Evolutionary conservation across 768 basidiomycete species (phyloP).

Genomic region (Pleurotus giganteus): DNA sequence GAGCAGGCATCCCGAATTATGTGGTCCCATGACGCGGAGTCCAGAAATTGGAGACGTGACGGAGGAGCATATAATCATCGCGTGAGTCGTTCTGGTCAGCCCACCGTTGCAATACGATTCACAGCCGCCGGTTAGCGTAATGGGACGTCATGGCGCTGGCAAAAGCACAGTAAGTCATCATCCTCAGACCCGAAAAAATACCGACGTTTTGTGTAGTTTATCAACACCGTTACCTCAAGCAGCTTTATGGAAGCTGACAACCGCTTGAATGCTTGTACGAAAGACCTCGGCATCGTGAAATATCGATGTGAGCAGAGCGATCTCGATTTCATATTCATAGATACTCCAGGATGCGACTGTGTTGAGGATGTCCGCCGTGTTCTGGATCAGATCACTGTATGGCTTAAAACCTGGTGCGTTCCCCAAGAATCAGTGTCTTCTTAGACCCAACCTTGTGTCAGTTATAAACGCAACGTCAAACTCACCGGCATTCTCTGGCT

Average conservation of each 20-base stretch:
- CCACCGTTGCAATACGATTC: background rate
- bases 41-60: slow-evolving; percentile 13
- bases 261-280: background rate
- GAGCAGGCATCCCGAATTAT: background rate
- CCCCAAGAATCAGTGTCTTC: background rate
- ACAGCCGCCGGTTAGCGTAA: background rate
- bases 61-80: slow-evolving; percentile 11
- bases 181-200: background rate
- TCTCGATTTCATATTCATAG: slow-evolving; percentile 8
- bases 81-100: slow-evolving; percentile 1
- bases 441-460: background rate
- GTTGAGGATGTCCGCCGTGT: slow-evolving; percentile 3
- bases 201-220: background rate
- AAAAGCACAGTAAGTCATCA: slow-evolving; percentile 7
- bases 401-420: slow-evolving; percentile 2
- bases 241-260: background rate
- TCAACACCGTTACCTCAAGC: slow-evolving; percentile 4
- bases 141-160: slow-evolving; percentile 4
- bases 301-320: slow-evolving; percentile 7
- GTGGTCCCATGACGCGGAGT: background rate
- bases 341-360: slow-evolving; percentile 6
- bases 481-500: slow-evolving; percentile 6
- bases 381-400: background rate
- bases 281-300: slow-evolving; percentile 6
- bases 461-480: slow-evolving; percentile 8